Evolutionary conservation across 2,329 filamentous ascomycete genomes (phyloP).

Genomic region (Macrophomina pseudophaseolina): DNA sequence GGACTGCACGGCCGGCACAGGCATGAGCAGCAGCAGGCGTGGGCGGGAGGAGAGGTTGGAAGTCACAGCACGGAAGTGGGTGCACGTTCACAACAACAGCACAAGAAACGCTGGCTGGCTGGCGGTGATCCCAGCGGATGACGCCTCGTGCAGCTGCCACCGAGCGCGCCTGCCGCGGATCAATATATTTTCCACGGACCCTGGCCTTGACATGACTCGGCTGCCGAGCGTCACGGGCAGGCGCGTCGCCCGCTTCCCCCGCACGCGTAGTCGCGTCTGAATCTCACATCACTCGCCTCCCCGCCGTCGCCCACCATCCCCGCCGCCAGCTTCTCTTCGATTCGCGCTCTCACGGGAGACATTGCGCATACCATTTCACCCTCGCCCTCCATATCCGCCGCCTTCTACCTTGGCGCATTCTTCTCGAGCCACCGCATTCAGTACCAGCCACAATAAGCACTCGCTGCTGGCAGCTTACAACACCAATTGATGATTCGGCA

Average conservation of each 20-base stretch:
- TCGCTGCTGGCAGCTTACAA: too few relatives aligned
- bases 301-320: not conserved
- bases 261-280: not conserved
- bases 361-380: not conserved
- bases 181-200: not conserved
- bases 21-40: conserved; percentile 12
- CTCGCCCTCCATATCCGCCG: not conserved
- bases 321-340: not conserved
- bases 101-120: conserved; percentile 3
- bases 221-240: not conserved
- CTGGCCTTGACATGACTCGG: conserved; percentile 4
- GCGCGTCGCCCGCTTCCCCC: conserved; percentile 18
- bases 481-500: not conserved
- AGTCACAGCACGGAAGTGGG: conserved; percentile 17
- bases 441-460: too few relatives aligned
- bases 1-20: conserved; percentile 9
- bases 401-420: not conserved
- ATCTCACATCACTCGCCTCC: not conserved
- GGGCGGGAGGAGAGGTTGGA: not conserved
- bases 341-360: not conserved
- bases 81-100: conserved; percentile 15
- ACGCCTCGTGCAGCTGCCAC: conserved; percentile 12
- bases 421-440: too few relatives aligned
- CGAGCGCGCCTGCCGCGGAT: not conserved
- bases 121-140: conserved; percentile 1